Evolutionary conservation across 2,329 filamentous ascomycete genomes (phyloP).

Genomic region (Daldinia sp.): DNA sequence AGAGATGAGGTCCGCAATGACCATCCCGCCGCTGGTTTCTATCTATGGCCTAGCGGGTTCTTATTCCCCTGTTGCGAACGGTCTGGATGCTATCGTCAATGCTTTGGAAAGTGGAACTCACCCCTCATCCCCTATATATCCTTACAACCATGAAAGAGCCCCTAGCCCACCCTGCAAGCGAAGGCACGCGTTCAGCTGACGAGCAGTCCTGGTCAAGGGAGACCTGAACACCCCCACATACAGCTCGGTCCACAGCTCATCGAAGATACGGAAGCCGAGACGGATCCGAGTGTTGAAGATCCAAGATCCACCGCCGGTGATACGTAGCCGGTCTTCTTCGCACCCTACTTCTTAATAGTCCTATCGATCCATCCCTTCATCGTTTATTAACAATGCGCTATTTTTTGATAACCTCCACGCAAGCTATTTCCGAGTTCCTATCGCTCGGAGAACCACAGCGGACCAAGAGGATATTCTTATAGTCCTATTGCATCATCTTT

Average conservation of each 20-base stretch:
- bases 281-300: background rate
- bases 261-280: constrained; percentile 1
- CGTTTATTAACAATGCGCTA: background rate
- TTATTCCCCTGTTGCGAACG: constrained; percentile 1
- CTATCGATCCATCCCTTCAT: background rate
- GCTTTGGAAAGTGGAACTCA: constrained; percentile 6
- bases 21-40: background rate
- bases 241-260: background rate
- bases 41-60: constrained; percentile 1
- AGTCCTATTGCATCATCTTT: background rate
- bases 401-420: background rate
- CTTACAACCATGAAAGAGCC: background rate
- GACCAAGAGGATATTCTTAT: background rate
- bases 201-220: background rate
- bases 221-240: background rate
- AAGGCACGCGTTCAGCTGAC: background rate
- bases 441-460: background rate
- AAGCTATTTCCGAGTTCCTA: background rate
- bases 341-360: background rate
- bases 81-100: constrained; percentile 10
- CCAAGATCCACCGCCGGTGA: background rate
- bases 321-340: background rate
- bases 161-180: background rate
- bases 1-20: constrained; percentile 5
- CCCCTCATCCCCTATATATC: constrained; percentile 7